Evolutionary conservation across 176 grass and related monocot genomes (phyloP).

Genomic region (bread wheat (Triticum aestivum)): DNA sequence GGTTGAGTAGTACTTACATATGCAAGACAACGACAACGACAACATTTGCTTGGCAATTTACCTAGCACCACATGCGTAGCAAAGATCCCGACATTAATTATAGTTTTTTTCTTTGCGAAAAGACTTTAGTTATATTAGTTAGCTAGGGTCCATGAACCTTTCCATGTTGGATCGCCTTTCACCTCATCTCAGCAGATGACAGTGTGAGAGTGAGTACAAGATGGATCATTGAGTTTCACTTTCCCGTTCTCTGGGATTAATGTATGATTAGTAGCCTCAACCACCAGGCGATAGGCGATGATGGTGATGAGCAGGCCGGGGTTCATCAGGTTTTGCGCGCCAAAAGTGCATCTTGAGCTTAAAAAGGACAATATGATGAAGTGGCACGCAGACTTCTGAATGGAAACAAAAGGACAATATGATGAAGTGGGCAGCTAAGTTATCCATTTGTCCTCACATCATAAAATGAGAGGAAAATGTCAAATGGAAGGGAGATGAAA

Average conservation of each 20-base stretch:
- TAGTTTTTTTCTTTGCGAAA: no score
- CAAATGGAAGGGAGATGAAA: not conserved
- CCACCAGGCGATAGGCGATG: not conserved
- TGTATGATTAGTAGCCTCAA: not conserved
- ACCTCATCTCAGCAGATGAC: not conserved
- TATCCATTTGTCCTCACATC: not conserved
- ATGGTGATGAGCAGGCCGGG: not conserved
- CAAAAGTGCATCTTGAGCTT: not conserved
- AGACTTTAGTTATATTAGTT: no score
- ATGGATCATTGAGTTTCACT: not conserved
- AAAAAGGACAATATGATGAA: not conserved
- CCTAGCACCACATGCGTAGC: not conserved
- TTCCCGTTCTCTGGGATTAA: not conserved
- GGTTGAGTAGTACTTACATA: not conserved
- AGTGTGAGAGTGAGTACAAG: not conserved
- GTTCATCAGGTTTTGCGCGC: not conserved
- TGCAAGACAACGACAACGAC: not conserved
- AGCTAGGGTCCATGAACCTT: not conserved
- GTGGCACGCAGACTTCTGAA: not conserved
- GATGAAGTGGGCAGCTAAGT: not conserved
- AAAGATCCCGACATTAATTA: not conserved
- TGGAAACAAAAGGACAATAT: not conserved
- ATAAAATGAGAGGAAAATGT: not conserved
- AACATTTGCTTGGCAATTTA: conserved; percentile 30
- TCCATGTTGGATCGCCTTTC: not conserved